Conservation (phyloP, 2,329 filamentous ascomycete genomes). For the Samsoniella hepiali region DNA sequence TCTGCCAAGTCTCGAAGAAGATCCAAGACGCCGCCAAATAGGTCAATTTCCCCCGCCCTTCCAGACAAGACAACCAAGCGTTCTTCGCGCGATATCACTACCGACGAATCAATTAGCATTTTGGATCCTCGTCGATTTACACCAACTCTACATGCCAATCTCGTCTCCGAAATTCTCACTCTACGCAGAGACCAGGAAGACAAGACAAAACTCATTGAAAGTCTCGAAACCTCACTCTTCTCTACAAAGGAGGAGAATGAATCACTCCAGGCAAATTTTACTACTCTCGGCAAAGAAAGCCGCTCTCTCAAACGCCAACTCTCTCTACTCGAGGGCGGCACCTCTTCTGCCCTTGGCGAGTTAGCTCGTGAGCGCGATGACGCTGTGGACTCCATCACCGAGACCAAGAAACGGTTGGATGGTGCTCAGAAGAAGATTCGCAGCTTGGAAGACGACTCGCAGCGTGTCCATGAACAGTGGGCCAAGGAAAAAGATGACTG, state of each 20-base stretch:
- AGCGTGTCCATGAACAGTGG: conserved; percentile 76
- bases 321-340: conserved; percentile 81
- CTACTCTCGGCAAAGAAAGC: conserved; percentile 68
- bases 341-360: conserved; percentile 79
- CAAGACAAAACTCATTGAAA: conserved; percentile 82
- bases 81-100: conserved; percentile 55
- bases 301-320: conserved; percentile 82
- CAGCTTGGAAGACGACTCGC: conserved; percentile 77
- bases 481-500: conserved; percentile 78
- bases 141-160: conserved; percentile 86
- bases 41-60: conserved; percentile 44
- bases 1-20: conserved; percentile 37
- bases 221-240: conserved; percentile 73
- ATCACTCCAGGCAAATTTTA: conserved; percentile 58
- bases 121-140: conserved; percentile 92
- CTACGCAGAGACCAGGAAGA: conserved; percentile 87
- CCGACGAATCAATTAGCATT: conserved; percentile 67
- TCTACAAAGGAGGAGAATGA: conserved; percentile 72
- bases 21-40: conserved; percentile 60
- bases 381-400: conserved; percentile 67
- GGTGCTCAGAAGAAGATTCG: conserved; percentile 72
- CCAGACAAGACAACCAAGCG: conserved; percentile 45
- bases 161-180: conserved; percentile 90
- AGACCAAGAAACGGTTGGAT: conserved; percentile 76
- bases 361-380: conserved; percentile 83